These are phyloP conservation scores for Hericium erinaceus DNA, from an alignment of 768 basidiomycete species.

Conservation along the genomic window DNA sequence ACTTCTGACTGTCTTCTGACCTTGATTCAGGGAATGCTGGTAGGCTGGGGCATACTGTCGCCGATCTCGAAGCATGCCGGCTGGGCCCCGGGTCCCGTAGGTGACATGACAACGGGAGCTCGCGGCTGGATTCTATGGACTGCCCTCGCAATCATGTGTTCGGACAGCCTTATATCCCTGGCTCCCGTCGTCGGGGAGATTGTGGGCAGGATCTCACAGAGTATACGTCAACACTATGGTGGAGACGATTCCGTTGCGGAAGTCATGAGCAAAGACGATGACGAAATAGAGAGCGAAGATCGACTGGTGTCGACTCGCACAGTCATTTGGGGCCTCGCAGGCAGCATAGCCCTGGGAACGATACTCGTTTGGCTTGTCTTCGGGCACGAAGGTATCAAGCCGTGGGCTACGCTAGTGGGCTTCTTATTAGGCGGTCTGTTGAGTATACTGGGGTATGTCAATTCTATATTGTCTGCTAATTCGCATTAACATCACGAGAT, in stretches of 20 bases:
- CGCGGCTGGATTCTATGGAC: conserved; percentile 97
- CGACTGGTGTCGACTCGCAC: conserved; percentile 73
- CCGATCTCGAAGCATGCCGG: conserved; percentile 73
- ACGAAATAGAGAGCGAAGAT: conserved; percentile 70
- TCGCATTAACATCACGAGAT: conserved; percentile 4
- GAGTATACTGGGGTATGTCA: conserved; percentile 74
- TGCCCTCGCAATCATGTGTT: conserved; percentile 90
- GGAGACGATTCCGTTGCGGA: conserved; percentile 19
- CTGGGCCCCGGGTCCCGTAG: conserved; percentile 92
- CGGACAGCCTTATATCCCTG: conserved; percentile 83
- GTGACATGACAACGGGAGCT: conserved; percentile 80
- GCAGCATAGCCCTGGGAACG: conserved; percentile 61
- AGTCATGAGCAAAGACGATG: conserved; percentile 30
- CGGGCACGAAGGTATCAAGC: conserved; percentile 83
- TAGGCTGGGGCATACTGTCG: conserved; percentile 91
- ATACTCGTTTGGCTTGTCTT: conserved; percentile 83
- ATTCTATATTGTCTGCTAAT: not conserved
- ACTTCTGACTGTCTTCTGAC: conserved; percentile 1
- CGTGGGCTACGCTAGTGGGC: conserved; percentile 88
- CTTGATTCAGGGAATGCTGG: conserved; percentile 73
- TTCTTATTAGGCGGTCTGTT: conserved; percentile 76
- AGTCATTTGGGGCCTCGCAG: conserved; percentile 61
- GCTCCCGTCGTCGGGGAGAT: conserved; percentile 62
- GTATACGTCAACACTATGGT: conserved; percentile 37
- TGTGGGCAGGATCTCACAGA: conserved; percentile 22